Conservation (phyloP, 202 grass and related monocot species). For the Tripidium arundinaceum region DNA sequence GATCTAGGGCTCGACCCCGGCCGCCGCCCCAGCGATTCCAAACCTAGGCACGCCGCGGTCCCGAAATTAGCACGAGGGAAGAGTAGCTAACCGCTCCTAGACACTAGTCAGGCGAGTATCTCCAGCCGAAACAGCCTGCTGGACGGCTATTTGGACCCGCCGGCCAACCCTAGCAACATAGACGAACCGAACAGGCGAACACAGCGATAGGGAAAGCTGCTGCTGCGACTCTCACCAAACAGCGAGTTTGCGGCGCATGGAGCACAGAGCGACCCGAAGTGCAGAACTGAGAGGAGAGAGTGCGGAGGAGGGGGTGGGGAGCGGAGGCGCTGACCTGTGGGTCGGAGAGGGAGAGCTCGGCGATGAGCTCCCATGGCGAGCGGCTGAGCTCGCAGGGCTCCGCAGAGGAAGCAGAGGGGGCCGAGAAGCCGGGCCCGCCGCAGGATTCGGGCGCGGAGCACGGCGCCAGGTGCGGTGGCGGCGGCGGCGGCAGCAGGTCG, state of each 20-base stretch:
- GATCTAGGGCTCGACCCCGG: slow-evolving; percentile 42
- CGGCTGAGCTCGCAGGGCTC: slow-evolving; percentile 47
- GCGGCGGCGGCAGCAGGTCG: background rate
- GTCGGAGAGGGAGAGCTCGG: slow-evolving; percentile 40
- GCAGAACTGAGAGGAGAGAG: background rate
- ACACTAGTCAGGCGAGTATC: background rate
- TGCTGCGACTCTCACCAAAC: background rate
- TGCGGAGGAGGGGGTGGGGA: background rate
- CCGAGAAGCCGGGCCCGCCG: too few relatives aligned
- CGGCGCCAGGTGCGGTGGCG: background rate
- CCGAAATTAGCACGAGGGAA: slow-evolving; percentile 33
- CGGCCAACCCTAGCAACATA: slow-evolving; percentile 34
- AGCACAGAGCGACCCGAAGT: background rate
- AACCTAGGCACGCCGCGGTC: background rate
- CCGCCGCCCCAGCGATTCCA: slow-evolving; percentile 9
- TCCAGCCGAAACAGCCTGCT: background rate
- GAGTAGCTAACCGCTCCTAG: slow-evolving; percentile 11
- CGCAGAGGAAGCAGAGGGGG: background rate
- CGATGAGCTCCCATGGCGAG: slow-evolving; percentile 58
- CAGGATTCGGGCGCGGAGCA: background rate
- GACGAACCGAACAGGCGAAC: background rate
- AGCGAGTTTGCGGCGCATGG: background rate
- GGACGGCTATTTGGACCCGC: background rate
- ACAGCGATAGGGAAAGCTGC: background rate
- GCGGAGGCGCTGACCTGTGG: slow-evolving; percentile 26